Conservation (phyloP, 2,329 filamentous ascomycete species). For the Calonectria multiphialidica region DNA sequence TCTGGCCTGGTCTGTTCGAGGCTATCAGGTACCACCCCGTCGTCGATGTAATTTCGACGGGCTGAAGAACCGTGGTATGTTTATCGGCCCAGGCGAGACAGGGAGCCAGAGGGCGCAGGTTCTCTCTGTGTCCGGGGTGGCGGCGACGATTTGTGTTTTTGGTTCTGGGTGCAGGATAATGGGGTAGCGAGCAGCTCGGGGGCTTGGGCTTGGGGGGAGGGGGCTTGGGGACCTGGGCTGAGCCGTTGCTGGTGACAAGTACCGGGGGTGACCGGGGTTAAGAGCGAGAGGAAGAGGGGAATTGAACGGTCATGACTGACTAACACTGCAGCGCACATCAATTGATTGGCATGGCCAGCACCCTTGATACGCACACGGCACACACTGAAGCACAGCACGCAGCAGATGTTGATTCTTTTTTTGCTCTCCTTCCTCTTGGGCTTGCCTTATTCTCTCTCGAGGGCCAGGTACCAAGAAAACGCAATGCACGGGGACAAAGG, state of each 20-base stretch:
- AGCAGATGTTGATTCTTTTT: not conserved
- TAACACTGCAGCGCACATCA: not conserved
- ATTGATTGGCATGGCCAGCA: constrained; percentile 1
- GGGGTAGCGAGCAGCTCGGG: not conserved
- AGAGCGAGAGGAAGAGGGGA: not conserved
- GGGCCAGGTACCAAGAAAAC: not conserved
- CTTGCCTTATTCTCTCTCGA: not conserved
- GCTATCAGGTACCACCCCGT: constrained; percentile 8
- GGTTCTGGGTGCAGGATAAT: not conserved
- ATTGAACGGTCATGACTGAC: constrained; percentile 13
- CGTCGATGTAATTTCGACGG: constrained; percentile 18
- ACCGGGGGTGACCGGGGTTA: not conserved
- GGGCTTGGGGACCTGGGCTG: not conserved
- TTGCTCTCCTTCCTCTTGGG: not conserved
- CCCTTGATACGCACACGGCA: constrained; percentile 18
- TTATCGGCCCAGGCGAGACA: constrained; percentile 16
- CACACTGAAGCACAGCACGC: constrained; percentile 20
- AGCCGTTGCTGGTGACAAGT: not conserved
- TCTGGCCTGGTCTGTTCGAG: constrained; percentile 6
- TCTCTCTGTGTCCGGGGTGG: not conserved
- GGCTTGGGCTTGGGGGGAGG: not conserved
- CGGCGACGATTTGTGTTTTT: constrained; percentile 2
- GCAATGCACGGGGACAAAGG: not conserved
- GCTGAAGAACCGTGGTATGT: constrained; percentile 16
- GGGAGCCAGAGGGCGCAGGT: constrained; percentile 1